These are phyloP conservation scores for Penicillium fuscoglaucum DNA, from an alignment of 2,329 filamentous ascomycete genomes.

Conservation along the genomic window DNA sequence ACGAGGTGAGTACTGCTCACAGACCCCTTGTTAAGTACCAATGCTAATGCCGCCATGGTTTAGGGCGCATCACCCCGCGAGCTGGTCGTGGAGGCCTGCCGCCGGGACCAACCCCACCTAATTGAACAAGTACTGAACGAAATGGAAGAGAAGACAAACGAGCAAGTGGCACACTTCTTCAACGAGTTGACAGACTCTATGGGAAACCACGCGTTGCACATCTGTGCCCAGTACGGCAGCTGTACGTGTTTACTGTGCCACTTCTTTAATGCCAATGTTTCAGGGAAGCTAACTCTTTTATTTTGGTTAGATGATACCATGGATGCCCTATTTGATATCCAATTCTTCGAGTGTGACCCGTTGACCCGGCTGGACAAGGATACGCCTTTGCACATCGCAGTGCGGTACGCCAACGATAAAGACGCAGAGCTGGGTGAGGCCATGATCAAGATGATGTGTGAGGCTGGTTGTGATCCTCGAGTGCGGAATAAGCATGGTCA, in stretches of 20 bases:
- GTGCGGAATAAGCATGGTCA: constrained; percentile 50
- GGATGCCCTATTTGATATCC: constrained; percentile 50
- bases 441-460: constrained; percentile 53
- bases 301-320: constrained; percentile 46
- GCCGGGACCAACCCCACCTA: constrained; percentile 86
- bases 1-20: constrained; percentile 38
- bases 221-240: constrained; percentile 81
- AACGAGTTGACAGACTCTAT: constrained; percentile 83
- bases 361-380: constrained; percentile 49
- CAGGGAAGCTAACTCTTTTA: background rate
- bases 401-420: constrained; percentile 50
- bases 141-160: constrained; percentile 57
- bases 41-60: constrained; percentile 8
- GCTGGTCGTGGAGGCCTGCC: constrained; percentile 86
- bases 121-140: constrained; percentile 70
- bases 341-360: constrained; percentile 52
- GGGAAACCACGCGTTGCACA: constrained; percentile 85
- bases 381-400: constrained; percentile 48
- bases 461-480: constrained; percentile 50
- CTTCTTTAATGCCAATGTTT: background rate
- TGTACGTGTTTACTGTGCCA: constrained; percentile 58
- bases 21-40: background rate
- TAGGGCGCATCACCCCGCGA: constrained; percentile 85
- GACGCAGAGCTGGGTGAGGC: constrained; percentile 44
- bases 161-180: constrained; percentile 72